Base-by-base conservation (phyloP, 345 rosid genomes). In the Brassica incana region DNA sequence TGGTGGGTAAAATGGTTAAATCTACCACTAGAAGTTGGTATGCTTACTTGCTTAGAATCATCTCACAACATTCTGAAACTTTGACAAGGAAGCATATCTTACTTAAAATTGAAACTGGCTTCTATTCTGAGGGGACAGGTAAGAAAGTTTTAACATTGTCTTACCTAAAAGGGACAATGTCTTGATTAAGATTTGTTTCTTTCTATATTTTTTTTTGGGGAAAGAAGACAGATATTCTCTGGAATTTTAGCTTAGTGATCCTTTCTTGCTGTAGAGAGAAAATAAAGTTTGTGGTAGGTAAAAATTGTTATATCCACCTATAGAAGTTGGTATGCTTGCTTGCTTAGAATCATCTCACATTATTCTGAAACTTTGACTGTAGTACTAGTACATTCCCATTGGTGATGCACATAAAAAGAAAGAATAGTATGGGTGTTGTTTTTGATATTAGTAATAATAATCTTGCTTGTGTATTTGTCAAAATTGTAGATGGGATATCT, bases 81-180 rank as follows among this genome's bases (percentile, higher is more conserved):
- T 33, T 67, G 78, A 59, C 65, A 67, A 79, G 63, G 63, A 79
- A 73, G 61, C 30, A 43, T 35, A 5, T 14, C 14, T 71, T 14
- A 23, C 38, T 35, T 35, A 35, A 91, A 91, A 73, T 67, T 92
- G 87, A 94, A 91, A 87, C 82, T 92, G 67, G 90, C 95, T 79
- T 92, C 89, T 66, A 88, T 94, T 75, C 82, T 94, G 79, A 90
- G 85, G 82, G 88, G 88, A 74, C 98, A 94, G 84, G 98, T 94
- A 81, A 89, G 91, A 82, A 84, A 35, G 38, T 72, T 62, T 20
- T 5, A 70, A 52, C 27, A 43, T 72, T 56, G 38, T 35, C 7
- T 35, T 35, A 35, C 38, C 7, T 35, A 35, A 35, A 35, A 35
- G 38, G 38, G 38, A 35, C 38, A 6, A 52, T n/a, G 20, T 52